Conservation (phyloP, 768 basidiomycete genomes). For the Hydnomerulius pinastri region DNA sequence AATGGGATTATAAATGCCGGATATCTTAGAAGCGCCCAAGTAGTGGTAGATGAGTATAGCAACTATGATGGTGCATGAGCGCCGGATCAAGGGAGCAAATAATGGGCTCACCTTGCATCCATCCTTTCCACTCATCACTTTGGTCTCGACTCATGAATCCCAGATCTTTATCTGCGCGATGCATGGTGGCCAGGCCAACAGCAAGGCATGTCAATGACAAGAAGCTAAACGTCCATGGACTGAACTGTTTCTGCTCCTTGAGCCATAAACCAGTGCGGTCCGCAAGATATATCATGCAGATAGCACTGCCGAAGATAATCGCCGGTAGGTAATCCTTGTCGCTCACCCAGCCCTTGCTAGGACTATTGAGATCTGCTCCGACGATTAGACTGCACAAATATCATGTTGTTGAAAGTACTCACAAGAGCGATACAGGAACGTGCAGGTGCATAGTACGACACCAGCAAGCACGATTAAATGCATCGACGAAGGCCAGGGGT, state of each 20-base stretch:
- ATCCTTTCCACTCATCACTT: constrained; percentile 97
- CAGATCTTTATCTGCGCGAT: constrained; percentile 75
- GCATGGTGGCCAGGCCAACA: constrained; percentile 65
- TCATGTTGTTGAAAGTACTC: constrained; percentile 6
- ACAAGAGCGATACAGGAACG: constrained; percentile 40
- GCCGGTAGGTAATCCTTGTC: constrained; percentile 38
- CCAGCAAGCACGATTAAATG: constrained; percentile 54
- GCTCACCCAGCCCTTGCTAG: constrained; percentile 14
- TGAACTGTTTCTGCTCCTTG: constrained; percentile 87
- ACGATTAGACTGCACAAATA: constrained; percentile 18
- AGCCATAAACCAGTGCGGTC: constrained; percentile 88
- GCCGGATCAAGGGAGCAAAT: neutral
- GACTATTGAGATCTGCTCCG: constrained; percentile 9
- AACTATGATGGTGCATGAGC: constrained; percentile 46
- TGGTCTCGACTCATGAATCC: constrained; percentile 91
- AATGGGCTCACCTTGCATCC: constrained; percentile 84
- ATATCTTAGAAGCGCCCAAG: constrained; percentile 83
- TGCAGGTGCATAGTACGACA: constrained; percentile 54
- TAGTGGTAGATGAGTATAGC: constrained; percentile 93
- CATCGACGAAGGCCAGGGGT: constrained; percentile 62
- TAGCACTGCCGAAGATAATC: constrained; percentile 63
- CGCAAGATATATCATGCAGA: constrained; percentile 72
- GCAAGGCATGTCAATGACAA: constrained; percentile 55
- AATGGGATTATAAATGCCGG: constrained; percentile 92
- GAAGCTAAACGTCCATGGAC: constrained; percentile 64